phyloP scores from a whole-genome alignment of 441 rosid species.

The Corymbia citriodora region DNA sequence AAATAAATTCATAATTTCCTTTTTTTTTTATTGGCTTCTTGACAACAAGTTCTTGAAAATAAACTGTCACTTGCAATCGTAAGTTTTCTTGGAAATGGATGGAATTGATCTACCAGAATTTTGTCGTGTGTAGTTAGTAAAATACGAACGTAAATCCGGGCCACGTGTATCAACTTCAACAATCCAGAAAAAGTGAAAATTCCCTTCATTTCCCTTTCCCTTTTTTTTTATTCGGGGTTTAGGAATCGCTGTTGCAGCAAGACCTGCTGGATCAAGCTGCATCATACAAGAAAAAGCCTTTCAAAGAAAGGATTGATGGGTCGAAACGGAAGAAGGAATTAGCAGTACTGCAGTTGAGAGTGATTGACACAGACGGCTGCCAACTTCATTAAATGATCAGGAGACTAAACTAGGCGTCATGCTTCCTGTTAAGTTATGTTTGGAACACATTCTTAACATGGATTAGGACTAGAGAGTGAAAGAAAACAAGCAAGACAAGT shows the following conservation, averaged over 20 bases:
- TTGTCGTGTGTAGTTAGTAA: background rate
- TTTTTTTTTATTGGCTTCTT: background rate
- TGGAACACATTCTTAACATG: background rate
- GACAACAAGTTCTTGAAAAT: background rate
- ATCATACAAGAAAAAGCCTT: slow-evolving; percentile 11
- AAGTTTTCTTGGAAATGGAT: background rate
- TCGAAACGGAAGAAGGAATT: slow-evolving; percentile 27
- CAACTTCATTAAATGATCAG: background rate
- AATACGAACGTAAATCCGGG: background rate
- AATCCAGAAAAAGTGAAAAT: background rate
- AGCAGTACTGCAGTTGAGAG: background rate
- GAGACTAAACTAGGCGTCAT: background rate
- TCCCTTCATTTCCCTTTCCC: too few species aligned
- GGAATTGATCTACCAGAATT: background rate
- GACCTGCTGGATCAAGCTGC: slow-evolving; percentile 43
- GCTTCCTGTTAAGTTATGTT: background rate
- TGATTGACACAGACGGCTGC: background rate
- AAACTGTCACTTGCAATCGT: background rate
- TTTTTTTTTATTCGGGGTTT: background rate
- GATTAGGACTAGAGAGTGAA: background rate
- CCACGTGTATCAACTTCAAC: background rate
- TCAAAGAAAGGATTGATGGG: slow-evolving; percentile 31
- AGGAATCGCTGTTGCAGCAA: slow-evolving; percentile 37
- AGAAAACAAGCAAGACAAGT: too few species aligned
- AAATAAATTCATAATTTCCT: background rate